Conservation (phyloP, 2,329 filamentous ascomycete species). For the Neopestalotiopsis sp. region DNA sequence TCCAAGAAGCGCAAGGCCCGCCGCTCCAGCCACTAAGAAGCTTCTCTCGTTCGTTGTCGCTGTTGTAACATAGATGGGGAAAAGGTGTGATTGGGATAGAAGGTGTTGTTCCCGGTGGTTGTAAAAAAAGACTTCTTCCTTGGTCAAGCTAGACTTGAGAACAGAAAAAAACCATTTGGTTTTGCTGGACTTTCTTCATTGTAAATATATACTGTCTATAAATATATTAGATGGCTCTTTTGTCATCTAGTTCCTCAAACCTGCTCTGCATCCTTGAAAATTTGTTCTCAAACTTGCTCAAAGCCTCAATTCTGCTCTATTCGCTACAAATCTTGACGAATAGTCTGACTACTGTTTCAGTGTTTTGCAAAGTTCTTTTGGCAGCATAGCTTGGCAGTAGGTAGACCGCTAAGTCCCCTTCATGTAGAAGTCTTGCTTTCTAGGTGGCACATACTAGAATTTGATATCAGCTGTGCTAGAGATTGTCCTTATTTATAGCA, state of each 20-base stretch:
- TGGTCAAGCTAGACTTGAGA: conserved; percentile 15
- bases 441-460: too few relatives aligned
- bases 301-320: too few relatives aligned
- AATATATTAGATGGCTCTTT: background rate
- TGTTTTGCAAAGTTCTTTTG: too few relatives aligned
- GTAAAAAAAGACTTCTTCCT: background rate
- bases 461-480: too few relatives aligned
- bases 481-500: too few relatives aligned
- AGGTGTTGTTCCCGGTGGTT: background rate
- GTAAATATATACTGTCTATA: conserved; percentile 13
- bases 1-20: conserved; percentile 8
- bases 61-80: background rate
- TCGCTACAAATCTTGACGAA: too few relatives aligned
- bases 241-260: background rate
- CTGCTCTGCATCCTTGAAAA: too few relatives aligned
- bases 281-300: too few relatives aligned
- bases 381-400: too few relatives aligned
- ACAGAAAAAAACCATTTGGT: background rate
- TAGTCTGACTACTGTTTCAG: too few relatives aligned
- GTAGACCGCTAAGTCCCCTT: accelerated
- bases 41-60: background rate
- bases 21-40: conserved; percentile 4
- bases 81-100: background rate
- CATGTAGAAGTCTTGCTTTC: accelerated
- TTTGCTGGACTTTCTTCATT: conserved; percentile 14